Conservation (phyloP, 2,329 filamentous ascomycete species). For the Reticulascus tulasneorum region DNA sequence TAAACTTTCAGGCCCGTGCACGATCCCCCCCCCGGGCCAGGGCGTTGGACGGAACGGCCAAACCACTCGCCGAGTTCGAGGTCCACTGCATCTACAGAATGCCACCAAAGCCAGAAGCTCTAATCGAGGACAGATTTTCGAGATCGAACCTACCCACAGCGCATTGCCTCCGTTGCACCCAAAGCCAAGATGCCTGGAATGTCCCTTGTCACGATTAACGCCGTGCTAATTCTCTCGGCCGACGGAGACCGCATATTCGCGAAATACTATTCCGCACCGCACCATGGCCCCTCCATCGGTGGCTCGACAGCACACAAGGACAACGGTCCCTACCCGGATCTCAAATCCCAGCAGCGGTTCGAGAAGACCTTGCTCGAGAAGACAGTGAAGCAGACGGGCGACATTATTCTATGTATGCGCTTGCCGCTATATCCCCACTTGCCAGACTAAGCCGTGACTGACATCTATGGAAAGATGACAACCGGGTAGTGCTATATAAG, state of each 20-base stretch:
- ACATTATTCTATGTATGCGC: constrained; percentile 97
- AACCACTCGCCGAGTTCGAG: neutral
- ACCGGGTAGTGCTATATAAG: constrained; percentile 95
- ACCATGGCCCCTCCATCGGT: constrained; percentile 32
- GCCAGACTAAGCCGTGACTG: too few relatives aligned
- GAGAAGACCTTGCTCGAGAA: constrained; percentile 95
- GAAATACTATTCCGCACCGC: constrained; percentile 68
- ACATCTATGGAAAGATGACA: too few relatives aligned
- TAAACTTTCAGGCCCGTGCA: neutral
- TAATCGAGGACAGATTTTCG: neutral
- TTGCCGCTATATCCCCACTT: too few relatives aligned
- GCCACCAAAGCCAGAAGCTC: neutral
- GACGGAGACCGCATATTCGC: constrained; percentile 89
- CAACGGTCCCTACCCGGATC: constrained; percentile 74
- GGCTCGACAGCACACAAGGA: constrained; percentile 20
- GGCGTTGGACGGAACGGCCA: constrained; percentile 1
- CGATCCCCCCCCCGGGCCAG: neutral
- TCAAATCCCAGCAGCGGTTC: constrained; percentile 93
- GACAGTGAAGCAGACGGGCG: constrained; percentile 90
- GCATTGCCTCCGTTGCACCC: neutral
- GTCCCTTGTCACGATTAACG: constrained; percentile 72
- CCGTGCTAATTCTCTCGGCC: constrained; percentile 76
- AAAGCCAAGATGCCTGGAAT: constrained; percentile 66
- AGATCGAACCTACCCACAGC: neutral
- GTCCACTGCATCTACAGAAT: neutral